phyloP scores from a whole-genome alignment of 768 basidiomycete genomes.

The Rhodotorula sphaerocarpa region DNA sequence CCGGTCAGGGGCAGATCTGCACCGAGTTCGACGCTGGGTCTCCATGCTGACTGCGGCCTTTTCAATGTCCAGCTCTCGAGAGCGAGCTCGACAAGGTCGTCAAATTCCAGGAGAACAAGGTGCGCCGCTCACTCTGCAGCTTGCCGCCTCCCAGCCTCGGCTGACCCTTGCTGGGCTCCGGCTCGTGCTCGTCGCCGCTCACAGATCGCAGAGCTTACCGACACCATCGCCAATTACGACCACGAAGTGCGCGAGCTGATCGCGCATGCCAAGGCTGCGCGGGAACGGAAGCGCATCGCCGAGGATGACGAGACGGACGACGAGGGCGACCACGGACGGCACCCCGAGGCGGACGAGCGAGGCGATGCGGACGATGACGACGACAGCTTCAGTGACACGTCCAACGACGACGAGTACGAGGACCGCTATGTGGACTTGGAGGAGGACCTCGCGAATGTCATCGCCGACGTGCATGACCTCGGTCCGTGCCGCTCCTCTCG shows the following conservation, averaged over 20 bases:
- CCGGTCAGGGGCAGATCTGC: not conserved
- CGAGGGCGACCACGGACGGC: constrained; percentile 47
- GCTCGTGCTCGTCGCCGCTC: too few relatives aligned
- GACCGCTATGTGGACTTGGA: constrained; percentile 78
- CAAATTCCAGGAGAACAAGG: constrained; percentile 85
- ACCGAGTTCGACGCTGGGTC: not conserved
- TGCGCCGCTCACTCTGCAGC: constrained; percentile 37
- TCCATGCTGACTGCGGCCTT: constrained; percentile 39
- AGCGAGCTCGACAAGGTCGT: constrained; percentile 87
- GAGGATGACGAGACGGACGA: constrained; percentile 48
- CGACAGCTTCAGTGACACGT: constrained; percentile 49
- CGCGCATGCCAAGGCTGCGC: constrained; percentile 42
- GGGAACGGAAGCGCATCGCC: constrained; percentile 37
- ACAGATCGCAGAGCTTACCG: constrained; percentile 74
- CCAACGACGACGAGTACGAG: constrained; percentile 53
- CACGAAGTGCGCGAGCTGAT: constrained; percentile 71
- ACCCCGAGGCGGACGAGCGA: constrained; percentile 39
- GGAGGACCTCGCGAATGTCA: constrained; percentile 87
- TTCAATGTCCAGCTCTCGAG: constrained; percentile 49
- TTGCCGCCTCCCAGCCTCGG: too few relatives aligned
- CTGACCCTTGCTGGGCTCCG: too few relatives aligned
- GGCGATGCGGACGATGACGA: constrained; percentile 38
- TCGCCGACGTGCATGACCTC: constrained; percentile 56
- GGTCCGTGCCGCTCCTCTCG: constrained; percentile 4
- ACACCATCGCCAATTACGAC: constrained; percentile 73